Conservation (phyloP, 768 basidiomycete genomes). For the Pleurotus ostreatus region DNA sequence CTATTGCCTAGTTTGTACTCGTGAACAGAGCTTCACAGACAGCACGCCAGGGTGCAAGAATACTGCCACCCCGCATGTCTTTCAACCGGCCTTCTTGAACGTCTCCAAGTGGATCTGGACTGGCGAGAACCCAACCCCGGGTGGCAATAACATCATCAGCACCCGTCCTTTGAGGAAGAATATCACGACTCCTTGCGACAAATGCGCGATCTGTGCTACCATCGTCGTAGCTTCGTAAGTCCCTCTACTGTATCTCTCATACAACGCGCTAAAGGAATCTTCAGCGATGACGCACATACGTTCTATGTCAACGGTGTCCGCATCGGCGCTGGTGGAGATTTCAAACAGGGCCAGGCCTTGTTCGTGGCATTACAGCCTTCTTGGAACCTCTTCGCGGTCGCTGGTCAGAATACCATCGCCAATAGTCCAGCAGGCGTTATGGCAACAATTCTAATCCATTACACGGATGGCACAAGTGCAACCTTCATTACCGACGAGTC, state of each 20-base stretch:
- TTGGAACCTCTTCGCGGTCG: background rate
- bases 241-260: no score
- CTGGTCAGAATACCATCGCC: background rate
- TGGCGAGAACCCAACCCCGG: background rate
- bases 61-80: no score
- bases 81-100: no score
- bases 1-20: no score
- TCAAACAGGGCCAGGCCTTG: background rate
- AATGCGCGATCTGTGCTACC: background rate
- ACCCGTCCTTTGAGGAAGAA: background rate
- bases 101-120: no score
- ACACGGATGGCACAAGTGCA: background rate
- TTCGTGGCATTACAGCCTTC: background rate
- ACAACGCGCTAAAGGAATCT: background rate
- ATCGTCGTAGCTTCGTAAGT: background rate
- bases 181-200: background rate
- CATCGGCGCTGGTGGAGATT: background rate
- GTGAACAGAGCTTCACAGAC: no score
- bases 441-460: background rate
- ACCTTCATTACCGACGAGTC: slow-evolving; percentile 1
- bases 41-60: no score
- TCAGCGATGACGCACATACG: background rate
- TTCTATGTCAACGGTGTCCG: background rate
- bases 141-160: background rate
- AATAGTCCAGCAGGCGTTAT: background rate